Percentiles rank a stretch among this genome's conserved stretches.
Evolutionary conservation across 345 rosid species (phyloP).

Genomic region (Balakata baccata): DNA sequence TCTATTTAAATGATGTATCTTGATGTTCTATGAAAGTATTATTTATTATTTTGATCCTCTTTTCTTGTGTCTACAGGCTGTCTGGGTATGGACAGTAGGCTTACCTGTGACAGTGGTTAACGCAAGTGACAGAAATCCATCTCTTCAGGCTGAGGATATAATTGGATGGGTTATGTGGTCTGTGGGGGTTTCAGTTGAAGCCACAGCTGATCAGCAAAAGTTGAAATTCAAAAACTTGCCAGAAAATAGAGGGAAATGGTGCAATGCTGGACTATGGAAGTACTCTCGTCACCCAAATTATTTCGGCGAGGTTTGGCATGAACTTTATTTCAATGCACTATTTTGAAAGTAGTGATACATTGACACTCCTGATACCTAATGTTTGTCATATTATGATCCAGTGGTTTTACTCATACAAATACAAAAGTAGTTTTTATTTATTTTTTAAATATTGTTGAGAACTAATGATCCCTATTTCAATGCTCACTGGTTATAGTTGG

Average conservation of each 20-base stretch:
- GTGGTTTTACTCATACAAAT: not conserved
- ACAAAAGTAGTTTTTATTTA: not conserved
- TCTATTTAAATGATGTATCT: constrained; percentile 1
- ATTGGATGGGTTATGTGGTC: constrained; percentile 90
- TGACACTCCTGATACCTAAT: not conserved
- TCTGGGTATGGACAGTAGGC: constrained; percentile 96
- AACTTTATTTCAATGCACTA: constrained; percentile 6
- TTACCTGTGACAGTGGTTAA: constrained; percentile 87
- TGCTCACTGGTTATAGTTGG: not conserved
- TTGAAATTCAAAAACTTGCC: constrained; percentile 67
- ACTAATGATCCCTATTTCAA: not conserved
- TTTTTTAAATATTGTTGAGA: not conserved
- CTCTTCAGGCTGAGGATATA: constrained; percentile 56
- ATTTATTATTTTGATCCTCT: not conserved
- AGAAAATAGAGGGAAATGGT: constrained; percentile 83
- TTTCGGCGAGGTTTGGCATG: constrained; percentile 75
- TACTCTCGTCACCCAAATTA: constrained; percentile 90
- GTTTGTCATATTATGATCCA: not conserved
- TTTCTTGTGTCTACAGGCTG: constrained; percentile 45
- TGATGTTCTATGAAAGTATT: not conserved
- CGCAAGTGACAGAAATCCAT: constrained; percentile 65
- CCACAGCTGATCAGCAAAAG: constrained; percentile 83
- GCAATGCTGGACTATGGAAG: constrained; percentile 78
- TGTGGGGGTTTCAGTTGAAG: constrained; percentile 59
- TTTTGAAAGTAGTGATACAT: not conserved